These are phyloP conservation scores for Pseudotsuga menziesii DNA, from an alignment of 75 land plant species.

Conservation along the genomic window DNA sequence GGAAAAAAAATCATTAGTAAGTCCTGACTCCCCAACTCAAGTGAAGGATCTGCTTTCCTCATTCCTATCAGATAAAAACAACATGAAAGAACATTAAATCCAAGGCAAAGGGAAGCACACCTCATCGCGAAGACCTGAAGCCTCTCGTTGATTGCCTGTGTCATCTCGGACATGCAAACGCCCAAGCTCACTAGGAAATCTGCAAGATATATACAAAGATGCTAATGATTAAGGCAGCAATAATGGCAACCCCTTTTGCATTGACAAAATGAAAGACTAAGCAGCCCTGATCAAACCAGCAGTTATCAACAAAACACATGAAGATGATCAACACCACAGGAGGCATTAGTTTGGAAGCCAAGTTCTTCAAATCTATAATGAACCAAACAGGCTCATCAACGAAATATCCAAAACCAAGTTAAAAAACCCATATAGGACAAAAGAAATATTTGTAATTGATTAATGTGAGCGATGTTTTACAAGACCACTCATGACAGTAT, in stretches of 20 bases:
- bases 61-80: background rate
- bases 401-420: no score
- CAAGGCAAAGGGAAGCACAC: conserved; percentile 20
- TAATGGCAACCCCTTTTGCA: background rate
- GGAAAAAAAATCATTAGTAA: background rate
- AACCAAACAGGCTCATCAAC: no score
- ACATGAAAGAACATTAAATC: background rate
- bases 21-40: background rate
- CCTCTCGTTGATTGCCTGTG: conserved; percentile 53
- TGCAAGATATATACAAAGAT: conserved; percentile 5
- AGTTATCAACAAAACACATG: background rate
- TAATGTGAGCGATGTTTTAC: no score
- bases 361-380: background rate
- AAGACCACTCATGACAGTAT: no score
- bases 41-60: background rate
- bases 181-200: conserved; percentile 32
- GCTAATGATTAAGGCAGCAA: background rate
- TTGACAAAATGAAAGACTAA: no score
- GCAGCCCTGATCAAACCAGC: background rate
- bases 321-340: background rate
- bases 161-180: conserved; percentile 21
- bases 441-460: no score
- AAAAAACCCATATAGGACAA: no score
- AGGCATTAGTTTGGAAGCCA: background rate
- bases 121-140: conserved; percentile 92